Conservation (phyloP, 495 filamentous ascomycete genomes). For the Haplographium delicatum region DNA sequence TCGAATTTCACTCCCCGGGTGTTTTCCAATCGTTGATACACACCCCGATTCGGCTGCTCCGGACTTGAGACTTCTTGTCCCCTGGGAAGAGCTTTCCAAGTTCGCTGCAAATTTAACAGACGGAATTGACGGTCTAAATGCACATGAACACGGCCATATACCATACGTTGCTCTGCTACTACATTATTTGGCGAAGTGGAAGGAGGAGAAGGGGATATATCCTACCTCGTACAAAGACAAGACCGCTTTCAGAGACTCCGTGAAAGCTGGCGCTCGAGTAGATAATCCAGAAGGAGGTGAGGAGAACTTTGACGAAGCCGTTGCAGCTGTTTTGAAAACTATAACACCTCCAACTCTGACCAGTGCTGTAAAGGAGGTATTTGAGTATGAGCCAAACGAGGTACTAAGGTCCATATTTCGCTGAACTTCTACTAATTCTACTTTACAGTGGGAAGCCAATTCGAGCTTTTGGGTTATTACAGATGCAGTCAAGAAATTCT, state of each 20-base stretch:
- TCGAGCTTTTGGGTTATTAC: slow-evolving; percentile 87
- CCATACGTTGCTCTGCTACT: slow-evolving; percentile 83
- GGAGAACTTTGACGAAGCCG: slow-evolving; percentile 96
- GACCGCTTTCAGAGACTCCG: slow-evolving; percentile 66
- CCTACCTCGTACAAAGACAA: slow-evolving; percentile 84
- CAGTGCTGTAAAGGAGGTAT: slow-evolving; percentile 67
- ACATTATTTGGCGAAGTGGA: slow-evolving; percentile 84
- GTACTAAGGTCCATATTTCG: slow-evolving; percentile 28
- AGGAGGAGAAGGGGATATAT: slow-evolving; percentile 55
- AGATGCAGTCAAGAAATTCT: slow-evolving; percentile 70
- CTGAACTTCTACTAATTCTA: slow-evolving; percentile 10
- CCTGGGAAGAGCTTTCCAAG: slow-evolving; percentile 77
- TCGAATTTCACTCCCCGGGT: slow-evolving; percentile 64
- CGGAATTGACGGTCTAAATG: slow-evolving; percentile 61
- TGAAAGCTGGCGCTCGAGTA: slow-evolving; percentile 60
- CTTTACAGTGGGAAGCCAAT: slow-evolving; percentile 31
- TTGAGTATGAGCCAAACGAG: slow-evolving; percentile 52
- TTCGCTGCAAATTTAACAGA: slow-evolving; percentile 58
- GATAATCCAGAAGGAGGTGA: slow-evolving; percentile 82
- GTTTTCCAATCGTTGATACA: slow-evolving; percentile 93
- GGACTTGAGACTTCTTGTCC: slow-evolving; percentile 78
- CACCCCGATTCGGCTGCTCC: slow-evolving; percentile 85
- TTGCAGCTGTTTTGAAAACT: slow-evolving; percentile 78
- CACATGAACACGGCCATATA: slow-evolving; percentile 88
- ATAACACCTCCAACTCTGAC: slow-evolving; percentile 62